Percentiles rank a stretch among this genome's conserved stretches.
Evolutionary conservation across 129 eudicot genomes (phyloP).

Genomic region (Ambrosia trifida): DNA sequence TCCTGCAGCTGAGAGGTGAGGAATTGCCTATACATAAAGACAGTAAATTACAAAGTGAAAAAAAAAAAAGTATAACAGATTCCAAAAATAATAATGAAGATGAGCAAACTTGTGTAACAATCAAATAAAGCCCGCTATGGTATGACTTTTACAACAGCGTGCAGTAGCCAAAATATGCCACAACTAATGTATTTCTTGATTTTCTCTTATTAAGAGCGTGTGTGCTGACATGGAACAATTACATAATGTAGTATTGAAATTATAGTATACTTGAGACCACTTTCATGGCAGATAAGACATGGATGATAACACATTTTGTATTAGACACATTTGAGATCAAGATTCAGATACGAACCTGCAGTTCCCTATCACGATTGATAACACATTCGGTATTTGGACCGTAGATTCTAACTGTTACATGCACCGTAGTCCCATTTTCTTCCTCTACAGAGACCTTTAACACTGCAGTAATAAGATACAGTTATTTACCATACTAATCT

Average conservation of each 20-base stretch:
- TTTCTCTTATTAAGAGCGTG: background rate
- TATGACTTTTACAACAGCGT: background rate
- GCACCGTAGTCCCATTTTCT: constrained; percentile 47
- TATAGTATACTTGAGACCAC: background rate
- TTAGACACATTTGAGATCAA: background rate
- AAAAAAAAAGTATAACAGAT: constrained; percentile 1
- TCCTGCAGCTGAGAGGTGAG: constrained; percentile 92
- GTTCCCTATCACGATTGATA: constrained; percentile 81
- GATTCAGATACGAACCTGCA: constrained; percentile 51
- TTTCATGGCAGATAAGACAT: background rate
- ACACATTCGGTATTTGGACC: constrained; percentile 98
- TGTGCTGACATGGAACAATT: background rate
- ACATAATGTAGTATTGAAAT: background rate
- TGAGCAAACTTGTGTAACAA: background rate
- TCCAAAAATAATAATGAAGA: background rate
- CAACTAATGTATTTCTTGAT: background rate
- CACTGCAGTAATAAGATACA: constrained; percentile 46
- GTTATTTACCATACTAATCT: constrained; percentile 5
- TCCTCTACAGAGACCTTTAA: constrained; percentile 82
- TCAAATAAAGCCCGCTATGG: background rate
- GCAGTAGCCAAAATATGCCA: background rate
- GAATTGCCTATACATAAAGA: constrained; percentile 65
- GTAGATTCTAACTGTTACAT: constrained; percentile 69
- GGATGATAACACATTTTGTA: background rate
- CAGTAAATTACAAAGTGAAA: constrained; percentile 24